Percentiles rank a stretch among this genome's conserved stretches.
Evolutionary conservation across 78 protist species (phyloP).

Genomic region (Dictyostelium purpureum): DNA sequence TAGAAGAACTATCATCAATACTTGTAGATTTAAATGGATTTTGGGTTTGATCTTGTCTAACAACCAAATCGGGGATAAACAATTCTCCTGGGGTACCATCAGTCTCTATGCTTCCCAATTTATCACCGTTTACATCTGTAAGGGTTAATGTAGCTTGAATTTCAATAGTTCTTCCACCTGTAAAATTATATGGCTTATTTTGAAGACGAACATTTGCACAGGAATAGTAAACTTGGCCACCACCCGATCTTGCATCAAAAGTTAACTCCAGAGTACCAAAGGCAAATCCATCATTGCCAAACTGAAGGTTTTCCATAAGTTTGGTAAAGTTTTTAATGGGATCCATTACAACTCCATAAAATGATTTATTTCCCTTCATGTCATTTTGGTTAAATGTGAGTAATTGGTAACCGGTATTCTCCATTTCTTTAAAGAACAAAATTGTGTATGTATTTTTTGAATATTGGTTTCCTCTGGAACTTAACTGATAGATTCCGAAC

Average conservation of each 20-base stretch:
- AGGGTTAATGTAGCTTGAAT: background rate
- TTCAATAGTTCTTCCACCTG: background rate
- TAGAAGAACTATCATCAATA: too few relatives aligned
- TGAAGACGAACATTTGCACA: slow-evolving; percentile 49
- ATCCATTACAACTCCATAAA: background rate
- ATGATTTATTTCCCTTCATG: slow-evolving; percentile 5
- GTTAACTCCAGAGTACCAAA: slow-evolving; percentile 35
- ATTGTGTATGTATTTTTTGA: slow-evolving; percentile 50
- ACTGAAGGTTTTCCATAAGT: background rate
- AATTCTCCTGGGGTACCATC: background rate
- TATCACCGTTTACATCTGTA: slow-evolving; percentile 9
- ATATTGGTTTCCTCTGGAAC: background rate
- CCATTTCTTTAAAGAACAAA: slow-evolving; percentile 20
- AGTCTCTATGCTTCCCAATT: background rate
- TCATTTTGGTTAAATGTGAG: slow-evolving; percentile 70
- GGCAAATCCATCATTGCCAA: background rate
- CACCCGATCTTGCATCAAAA: slow-evolving; percentile 68
- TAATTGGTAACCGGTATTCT: slow-evolving; percentile 38
- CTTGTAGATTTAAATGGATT: too few relatives aligned
- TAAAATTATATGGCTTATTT: background rate
- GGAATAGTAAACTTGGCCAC: slow-evolving; percentile 58
- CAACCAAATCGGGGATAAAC: background rate
- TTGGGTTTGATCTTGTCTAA: too few relatives aligned
- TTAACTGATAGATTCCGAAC: slow-evolving; percentile 27
- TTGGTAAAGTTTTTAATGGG: background rate